Conservation (phyloP, 805 yeast genomes). For the Cyberlindnera americana region DNA sequence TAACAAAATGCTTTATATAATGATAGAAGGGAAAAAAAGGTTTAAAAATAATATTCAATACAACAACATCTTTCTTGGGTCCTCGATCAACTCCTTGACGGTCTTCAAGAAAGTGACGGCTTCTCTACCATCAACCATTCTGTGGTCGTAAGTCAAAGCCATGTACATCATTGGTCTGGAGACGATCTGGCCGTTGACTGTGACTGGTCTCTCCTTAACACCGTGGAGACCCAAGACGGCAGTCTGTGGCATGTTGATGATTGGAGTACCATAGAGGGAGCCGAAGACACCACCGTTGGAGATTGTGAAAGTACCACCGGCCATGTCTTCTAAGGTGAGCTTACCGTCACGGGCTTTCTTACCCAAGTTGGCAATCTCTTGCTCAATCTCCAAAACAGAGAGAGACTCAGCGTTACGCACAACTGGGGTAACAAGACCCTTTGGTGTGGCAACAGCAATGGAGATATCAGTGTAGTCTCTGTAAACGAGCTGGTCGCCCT, state of each 20-base stretch:
- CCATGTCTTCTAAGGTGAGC: constrained; percentile 95
- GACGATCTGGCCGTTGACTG: constrained; percentile 92
- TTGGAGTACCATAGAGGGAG: constrained; percentile 96
- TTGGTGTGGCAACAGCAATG: constrained; percentile 97
- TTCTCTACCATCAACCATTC: constrained; percentile 97
- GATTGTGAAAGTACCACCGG: constrained; percentile 98
- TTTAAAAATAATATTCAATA: constrained; percentile 26
- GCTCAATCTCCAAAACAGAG: constrained; percentile 83
- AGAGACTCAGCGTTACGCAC: constrained; percentile 95
- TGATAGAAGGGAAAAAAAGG: not conserved
- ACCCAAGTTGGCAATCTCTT: constrained; percentile 79
- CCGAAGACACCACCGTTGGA: constrained; percentile 99
- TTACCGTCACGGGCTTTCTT: constrained; percentile 95
- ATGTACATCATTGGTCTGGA: constrained; percentile 99
- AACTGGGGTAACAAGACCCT: constrained; percentile 97
- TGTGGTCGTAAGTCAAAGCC: constrained; percentile 97
- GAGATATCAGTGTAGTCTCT: constrained; percentile 96
- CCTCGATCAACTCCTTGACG: constrained; percentile 95
- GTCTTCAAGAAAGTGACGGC: constrained; percentile 97
- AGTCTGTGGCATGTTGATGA: constrained; percentile 96
- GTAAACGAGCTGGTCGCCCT: constrained; percentile 89
- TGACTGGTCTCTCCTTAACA: constrained; percentile 95
- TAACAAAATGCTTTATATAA: not conserved
- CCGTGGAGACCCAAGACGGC: constrained; percentile 98
- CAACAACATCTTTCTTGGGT: constrained; percentile 96